These are phyloP conservation scores for Neonectria neomacrospora DNA, from an alignment of 2,329 filamentous ascomycete genomes.

Conservation along the genomic window DNA sequence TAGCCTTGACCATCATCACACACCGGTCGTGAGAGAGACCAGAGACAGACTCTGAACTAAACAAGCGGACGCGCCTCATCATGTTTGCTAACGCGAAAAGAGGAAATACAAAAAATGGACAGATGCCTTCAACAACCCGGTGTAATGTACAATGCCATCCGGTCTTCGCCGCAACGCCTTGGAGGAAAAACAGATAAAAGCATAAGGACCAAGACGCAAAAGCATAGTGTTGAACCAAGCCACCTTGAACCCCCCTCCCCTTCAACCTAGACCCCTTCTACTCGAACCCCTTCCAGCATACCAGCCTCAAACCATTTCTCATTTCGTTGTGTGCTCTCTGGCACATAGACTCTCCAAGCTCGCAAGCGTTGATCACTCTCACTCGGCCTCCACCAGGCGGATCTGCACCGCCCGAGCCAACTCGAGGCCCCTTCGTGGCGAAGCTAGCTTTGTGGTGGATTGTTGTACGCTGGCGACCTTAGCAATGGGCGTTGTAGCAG, in stretches of 20 bases:
- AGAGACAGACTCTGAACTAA: neutral
- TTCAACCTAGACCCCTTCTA: neutral
- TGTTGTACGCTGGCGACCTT: constrained; percentile 24
- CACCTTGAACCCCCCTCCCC: neutral
- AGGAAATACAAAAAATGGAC: constrained; percentile 13
- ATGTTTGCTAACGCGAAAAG: constrained; percentile 22
- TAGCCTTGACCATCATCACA: neutral
- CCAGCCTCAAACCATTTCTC: neutral
- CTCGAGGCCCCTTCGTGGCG: constrained; percentile 38
- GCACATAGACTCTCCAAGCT: neutral
- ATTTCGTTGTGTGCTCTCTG: neutral
- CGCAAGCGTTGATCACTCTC: neutral
- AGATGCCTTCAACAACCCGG: constrained; percentile 10
- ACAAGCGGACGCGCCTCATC: constrained; percentile 18
- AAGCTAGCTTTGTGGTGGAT: constrained; percentile 21
- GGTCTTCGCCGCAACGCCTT: constrained; percentile 25
- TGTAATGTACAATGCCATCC: constrained; percentile 29
- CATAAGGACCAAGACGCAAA: constrained; percentile 8
- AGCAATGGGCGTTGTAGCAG: constrained; percentile 16
- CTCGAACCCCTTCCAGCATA: neutral
- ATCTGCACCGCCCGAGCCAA: constrained; percentile 38
- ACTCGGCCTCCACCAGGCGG: constrained; percentile 33
- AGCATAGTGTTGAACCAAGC: constrained; percentile 13
- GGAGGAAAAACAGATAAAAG: constrained; percentile 11
- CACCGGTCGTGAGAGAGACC: neutral